Conservation (phyloP, 2,329 filamentous ascomycete species). For the Colletotrichum sp. region DNA sequence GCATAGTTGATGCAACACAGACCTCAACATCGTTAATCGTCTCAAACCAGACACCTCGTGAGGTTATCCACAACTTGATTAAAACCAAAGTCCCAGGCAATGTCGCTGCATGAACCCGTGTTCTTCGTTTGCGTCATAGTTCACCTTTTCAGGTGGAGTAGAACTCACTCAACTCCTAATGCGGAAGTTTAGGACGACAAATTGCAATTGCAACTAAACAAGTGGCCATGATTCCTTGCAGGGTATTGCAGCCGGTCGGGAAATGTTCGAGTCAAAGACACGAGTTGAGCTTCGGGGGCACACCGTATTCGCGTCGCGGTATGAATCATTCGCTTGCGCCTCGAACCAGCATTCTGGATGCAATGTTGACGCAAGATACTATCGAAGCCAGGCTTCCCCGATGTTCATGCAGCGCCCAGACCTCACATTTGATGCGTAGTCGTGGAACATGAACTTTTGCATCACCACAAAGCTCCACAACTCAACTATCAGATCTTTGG, state of each 20-base stretch:
- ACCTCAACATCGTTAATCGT: background rate
- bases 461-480: background rate
- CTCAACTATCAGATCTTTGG: background rate
- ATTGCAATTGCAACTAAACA: background rate
- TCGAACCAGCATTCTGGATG: background rate
- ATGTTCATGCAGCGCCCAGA: background rate
- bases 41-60: background rate
- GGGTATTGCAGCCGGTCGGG: rapidly evolving
- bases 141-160: too few species aligned
- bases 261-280: rapidly evolving
- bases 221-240: background rate
- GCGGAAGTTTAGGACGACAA: background rate
- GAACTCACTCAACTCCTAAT: too few species aligned
- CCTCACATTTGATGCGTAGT: background rate
- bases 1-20: background rate
- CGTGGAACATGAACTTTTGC: background rate
- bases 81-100: too few species aligned
- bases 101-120: too few species aligned
- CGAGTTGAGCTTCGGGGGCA: background rate
- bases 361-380: background rate
- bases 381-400: background rate
- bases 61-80: background rate
- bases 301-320: background rate
- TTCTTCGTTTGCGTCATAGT: too few species aligned
- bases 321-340: background rate